These are phyloP conservation scores for Alternaria incomplexa DNA, from an alignment of 2,329 filamentous ascomycete genomes.

Conservation along the genomic window DNA sequence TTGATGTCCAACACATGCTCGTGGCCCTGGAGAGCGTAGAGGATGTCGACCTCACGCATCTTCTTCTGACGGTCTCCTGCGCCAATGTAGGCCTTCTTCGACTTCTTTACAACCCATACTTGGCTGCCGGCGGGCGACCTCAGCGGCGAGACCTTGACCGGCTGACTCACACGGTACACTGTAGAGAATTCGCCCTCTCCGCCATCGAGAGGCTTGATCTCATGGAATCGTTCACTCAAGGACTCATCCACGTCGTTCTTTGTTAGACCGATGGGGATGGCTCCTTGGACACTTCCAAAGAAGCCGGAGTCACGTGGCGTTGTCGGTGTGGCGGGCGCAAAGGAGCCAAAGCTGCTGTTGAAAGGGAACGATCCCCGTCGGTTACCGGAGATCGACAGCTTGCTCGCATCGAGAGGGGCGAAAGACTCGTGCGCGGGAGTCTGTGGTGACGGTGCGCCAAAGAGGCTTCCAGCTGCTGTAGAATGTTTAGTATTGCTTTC, in stretches of 20 bases:
- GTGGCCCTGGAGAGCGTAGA: slow-evolving; percentile 76
- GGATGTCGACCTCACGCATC: slow-evolving; percentile 80
- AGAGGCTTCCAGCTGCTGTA: slow-evolving; percentile 59
- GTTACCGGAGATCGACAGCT: slow-evolving; percentile 76
- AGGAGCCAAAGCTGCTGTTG: slow-evolving; percentile 52
- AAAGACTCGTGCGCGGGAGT: slow-evolving; percentile 76
- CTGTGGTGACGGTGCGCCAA: slow-evolving; percentile 71
- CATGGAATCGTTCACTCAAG: slow-evolving; percentile 77
- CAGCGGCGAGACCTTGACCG: slow-evolving; percentile 39
- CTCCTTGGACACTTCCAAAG: slow-evolving; percentile 66
- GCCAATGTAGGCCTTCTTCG: slow-evolving; percentile 79
- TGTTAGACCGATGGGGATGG: slow-evolving; percentile 65
- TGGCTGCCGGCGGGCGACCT: slow-evolving; percentile 38
- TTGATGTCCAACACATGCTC: slow-evolving; percentile 87
- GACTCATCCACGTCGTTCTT: slow-evolving; percentile 76
- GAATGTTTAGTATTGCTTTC: slow-evolving; percentile 41
- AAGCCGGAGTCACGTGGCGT: slow-evolving; percentile 64
- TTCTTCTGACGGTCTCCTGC: slow-evolving; percentile 81
- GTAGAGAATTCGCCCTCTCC: slow-evolving; percentile 93
- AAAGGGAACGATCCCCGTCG: slow-evolving; percentile 49
- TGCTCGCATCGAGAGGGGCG: slow-evolving; percentile 79
- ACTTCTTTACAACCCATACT: slow-evolving; percentile 94
- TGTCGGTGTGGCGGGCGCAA: slow-evolving; percentile 84
- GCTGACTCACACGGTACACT: slow-evolving; percentile 78
- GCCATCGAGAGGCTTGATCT: slow-evolving; percentile 70